Conservation (phyloP, 768 basidiomycete species). For the Coprinellus aureogranulatus region DNA sequence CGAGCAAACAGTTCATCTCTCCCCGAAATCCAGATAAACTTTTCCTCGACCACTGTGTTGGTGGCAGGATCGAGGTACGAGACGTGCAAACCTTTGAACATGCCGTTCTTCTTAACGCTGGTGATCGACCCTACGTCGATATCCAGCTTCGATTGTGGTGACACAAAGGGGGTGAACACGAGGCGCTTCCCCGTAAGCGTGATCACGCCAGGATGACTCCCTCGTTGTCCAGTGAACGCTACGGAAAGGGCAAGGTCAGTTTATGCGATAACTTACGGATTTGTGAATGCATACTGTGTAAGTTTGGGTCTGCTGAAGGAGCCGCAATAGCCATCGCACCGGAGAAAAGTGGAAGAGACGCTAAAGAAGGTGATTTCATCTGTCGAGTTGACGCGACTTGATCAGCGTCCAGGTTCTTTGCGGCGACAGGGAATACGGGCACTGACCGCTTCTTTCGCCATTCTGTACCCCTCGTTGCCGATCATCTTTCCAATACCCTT, state of each 20-base stretch:
- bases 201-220: constrained; percentile 55
- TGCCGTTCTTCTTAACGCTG: constrained; percentile 55
- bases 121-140: constrained; percentile 47
- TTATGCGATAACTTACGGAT: too few species aligned
- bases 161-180: constrained; percentile 55
- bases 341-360: constrained; percentile 16
- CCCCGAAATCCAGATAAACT: constrained; percentile 56
- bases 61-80: constrained; percentile 36
- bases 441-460: constrained; percentile 2
- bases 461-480: not conserved
- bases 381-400: not conserved
- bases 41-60: constrained; percentile 34
- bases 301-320: constrained; percentile 20
- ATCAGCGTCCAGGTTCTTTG: not conserved
- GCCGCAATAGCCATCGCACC: constrained; percentile 18
- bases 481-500: not conserved
- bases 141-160: constrained; percentile 41
- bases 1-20: constrained; percentile 69
- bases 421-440: not conserved
- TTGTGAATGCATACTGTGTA: constrained; percentile 30
- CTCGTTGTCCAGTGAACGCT: constrained; percentile 64
- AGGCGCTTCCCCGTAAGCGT: constrained; percentile 50
- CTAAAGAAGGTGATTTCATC: not conserved
- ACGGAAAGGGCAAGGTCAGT: not conserved
- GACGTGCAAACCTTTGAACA: constrained; percentile 53